Base-by-base conservation (phyloP, 495 filamentous ascomycete species). In the Amniculicola lignicola region DNA sequence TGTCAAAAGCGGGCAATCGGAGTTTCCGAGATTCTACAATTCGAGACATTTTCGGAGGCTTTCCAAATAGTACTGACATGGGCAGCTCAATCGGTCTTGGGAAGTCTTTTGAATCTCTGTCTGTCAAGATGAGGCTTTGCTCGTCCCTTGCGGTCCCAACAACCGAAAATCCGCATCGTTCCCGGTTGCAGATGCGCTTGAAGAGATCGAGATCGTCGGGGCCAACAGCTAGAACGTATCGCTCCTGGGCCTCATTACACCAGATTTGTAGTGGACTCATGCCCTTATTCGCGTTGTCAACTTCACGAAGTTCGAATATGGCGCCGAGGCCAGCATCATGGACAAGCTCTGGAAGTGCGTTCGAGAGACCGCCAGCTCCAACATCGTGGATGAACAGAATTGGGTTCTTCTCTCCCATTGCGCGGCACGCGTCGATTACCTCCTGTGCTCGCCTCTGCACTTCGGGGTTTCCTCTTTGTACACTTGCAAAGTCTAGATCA, bases 301-400 rank as follows among this genome's bases (percentile, higher is more conserved):
- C 77, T 65, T 96, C 87, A 47, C 94, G 82, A 0, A 98, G 81
- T 69, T 97, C 93, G 60, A 98, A 95, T 1, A 78, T 82, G 18
- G 88, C 93, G 25, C 93, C 93, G 47, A 88, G 81, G 0, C 88
- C 87, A 23, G 90, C 88, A 67, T 98, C 93, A 56, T 93, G 86
- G 27, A 95, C 90, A 16, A 98, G 75, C 66, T 96, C 93, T 3
- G 89, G 88, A 18, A 98, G 76, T 19, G 91, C 94, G 68, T 97
- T 98, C 0, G 89, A 95, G 25, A 97, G 72, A 41, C 93, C 93
- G 64, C 93, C 93, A 27, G 93, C 94, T 48, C 93, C 93, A 41
- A 98, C 92, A 63, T 97, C 93, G 67, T 98, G 93, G 65, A 98
- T 96, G 72, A 95, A 90, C 50, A 85, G 83, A 51, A 98, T 97